phyloP scores from a whole-genome alignment of 2,329 filamentous ascomycete genomes.

The Calonectria pteridis region DNA sequence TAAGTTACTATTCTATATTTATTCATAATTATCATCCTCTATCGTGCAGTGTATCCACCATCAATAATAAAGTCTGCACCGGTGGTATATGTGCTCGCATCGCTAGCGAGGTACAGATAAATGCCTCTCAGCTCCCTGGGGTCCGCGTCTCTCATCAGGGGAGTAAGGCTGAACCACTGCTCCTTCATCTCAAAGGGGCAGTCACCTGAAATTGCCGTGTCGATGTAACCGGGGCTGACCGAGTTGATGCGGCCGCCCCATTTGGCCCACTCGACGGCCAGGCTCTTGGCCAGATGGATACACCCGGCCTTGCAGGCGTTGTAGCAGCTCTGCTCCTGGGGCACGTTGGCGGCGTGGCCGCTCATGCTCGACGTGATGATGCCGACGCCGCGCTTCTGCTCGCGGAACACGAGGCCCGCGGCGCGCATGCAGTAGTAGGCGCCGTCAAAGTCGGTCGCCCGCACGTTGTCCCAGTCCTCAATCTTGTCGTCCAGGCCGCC shows the following conservation, averaged over 20 bases:
- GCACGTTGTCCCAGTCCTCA: conserved; percentile 47
- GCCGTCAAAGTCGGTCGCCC: conserved; percentile 48
- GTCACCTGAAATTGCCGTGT: conserved; percentile 50
- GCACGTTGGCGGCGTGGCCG: conserved; percentile 51
- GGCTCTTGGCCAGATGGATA: conserved; percentile 55
- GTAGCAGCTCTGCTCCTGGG: conserved; percentile 57
- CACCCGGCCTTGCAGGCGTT: conserved; percentile 59
- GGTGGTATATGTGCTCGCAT: conserved; percentile 32
- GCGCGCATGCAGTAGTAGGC: conserved; percentile 50
- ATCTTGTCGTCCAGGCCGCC: conserved; percentile 47
- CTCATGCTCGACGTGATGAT: conserved; percentile 52
- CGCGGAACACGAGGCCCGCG: conserved; percentile 49
- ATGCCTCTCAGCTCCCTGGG: conserved; percentile 48
- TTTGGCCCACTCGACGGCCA: conserved; percentile 59
- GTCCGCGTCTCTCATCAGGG: conserved; percentile 45
- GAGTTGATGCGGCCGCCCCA: conserved; percentile 57
- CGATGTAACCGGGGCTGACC: conserved; percentile 54
- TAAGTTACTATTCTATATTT: neutral
- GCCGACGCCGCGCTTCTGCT: conserved; percentile 50
- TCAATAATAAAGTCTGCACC: conserved; percentile 30
- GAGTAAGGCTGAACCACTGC: conserved; percentile 49
- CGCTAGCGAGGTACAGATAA: conserved; percentile 45
- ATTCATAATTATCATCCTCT: neutral
- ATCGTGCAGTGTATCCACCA: conserved; percentile 38
- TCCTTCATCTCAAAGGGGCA: conserved; percentile 51